phyloP scores from a whole-genome alignment of 148 eudicot genomes.

The Polygonum aviculare region DNA sequence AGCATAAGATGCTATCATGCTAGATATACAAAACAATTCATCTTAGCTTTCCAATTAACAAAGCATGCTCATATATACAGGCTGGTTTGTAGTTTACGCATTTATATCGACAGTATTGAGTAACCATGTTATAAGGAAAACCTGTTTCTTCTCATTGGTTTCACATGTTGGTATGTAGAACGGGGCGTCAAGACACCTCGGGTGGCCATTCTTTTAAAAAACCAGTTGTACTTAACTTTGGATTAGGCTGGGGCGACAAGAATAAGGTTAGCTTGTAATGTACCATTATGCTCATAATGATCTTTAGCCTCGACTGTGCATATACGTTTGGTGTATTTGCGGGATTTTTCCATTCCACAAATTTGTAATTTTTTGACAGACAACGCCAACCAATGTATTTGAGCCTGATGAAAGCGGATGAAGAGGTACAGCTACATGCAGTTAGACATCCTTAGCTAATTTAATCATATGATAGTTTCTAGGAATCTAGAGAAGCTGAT shows the following conservation, averaged over 20 bases:
- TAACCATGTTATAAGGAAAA: neutral
- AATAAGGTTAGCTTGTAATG: conserved; percentile 6
- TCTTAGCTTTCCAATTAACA: neutral
- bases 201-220: neutral
- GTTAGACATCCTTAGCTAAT: neutral
- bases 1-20: neutral
- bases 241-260: conserved; percentile 9
- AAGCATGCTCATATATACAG: neutral
- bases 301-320: neutral
- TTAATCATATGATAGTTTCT: neutral
- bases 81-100: neutral
- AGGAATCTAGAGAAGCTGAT: neutral
- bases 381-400: neutral
- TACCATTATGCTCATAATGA: neutral
- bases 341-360: neutral
- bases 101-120: neutral
- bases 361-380: neutral
- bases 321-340: neutral
- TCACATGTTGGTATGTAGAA: conserved; percentile 22
- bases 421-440: neutral
- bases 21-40: neutral
- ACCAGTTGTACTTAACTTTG: neutral
- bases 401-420: neutral
- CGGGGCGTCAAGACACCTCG: conserved; percentile 2
- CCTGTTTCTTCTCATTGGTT: conserved; percentile 3